These are phyloP conservation scores for Wakefieldia striispora DNA, from an alignment of 768 basidiomycete genomes.

Conservation along the genomic window DNA sequence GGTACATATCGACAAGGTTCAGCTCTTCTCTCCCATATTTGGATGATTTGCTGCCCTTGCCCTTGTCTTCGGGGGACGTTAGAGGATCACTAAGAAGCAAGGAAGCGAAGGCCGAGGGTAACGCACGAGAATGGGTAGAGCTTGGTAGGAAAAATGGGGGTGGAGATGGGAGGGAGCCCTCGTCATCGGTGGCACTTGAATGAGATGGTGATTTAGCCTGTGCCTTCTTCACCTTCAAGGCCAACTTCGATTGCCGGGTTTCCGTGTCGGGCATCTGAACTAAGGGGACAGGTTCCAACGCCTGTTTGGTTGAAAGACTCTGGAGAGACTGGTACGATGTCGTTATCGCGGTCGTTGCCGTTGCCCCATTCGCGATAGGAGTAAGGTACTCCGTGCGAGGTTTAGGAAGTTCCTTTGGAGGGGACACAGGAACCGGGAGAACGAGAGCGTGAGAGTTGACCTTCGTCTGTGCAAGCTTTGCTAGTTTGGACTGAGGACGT, in stretches of 20 bases:
- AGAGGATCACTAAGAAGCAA: constrained; percentile 59
- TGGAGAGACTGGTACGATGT: constrained; percentile 74
- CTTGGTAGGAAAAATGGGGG: constrained; percentile 60
- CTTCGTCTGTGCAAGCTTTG: constrained; percentile 68
- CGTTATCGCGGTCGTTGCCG: constrained; percentile 83
- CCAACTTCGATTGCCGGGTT: constrained; percentile 67
- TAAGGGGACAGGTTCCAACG: constrained; percentile 16
- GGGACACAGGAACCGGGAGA: constrained; percentile 29
- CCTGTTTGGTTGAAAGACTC: constrained; percentile 46
- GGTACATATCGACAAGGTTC: constrained; percentile 28
- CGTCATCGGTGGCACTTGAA: constrained; percentile 39
- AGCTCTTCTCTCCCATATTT: constrained; percentile 34
- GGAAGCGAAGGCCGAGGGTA: constrained; percentile 75
- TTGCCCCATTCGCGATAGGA: constrained; percentile 77
- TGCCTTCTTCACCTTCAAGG: constrained; percentile 66
- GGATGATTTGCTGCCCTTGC: constrained; percentile 28
- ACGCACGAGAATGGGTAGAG: constrained; percentile 59
- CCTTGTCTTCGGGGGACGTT: constrained; percentile 37
- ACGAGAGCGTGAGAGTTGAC: constrained; percentile 19
- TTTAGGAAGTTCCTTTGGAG: constrained; percentile 38
- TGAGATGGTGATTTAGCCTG: constrained; percentile 42
- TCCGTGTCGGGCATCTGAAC: constrained; percentile 33
- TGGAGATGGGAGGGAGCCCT: constrained; percentile 33
- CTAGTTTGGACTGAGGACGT: constrained; percentile 67
- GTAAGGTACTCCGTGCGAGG: constrained; percentile 67